phyloP scores from a whole-genome alignment of 805 yeast genomes.

The Hanseniaspora valbyensis region DNA sequence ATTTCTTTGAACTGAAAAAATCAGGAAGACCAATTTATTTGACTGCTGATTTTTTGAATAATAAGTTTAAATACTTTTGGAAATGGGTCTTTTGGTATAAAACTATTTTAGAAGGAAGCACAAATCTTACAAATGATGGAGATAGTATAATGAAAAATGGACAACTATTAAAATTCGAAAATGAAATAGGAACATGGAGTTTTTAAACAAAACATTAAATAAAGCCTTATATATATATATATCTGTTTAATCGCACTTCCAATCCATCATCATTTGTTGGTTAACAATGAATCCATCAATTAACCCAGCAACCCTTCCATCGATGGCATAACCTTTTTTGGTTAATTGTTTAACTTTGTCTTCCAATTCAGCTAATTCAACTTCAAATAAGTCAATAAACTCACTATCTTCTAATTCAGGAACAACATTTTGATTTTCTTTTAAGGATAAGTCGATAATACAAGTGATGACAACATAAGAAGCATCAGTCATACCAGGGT shows the following conservation, averaged over 20 bases:
- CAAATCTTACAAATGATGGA: slow-evolving; percentile 18
- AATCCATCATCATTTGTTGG: slow-evolving; percentile 13
- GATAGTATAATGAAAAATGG: slow-evolving; percentile 21
- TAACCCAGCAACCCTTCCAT: slow-evolving; percentile 51
- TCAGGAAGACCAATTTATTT: not conserved
- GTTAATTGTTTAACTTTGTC: slow-evolving; percentile 42
- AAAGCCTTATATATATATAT: slow-evolving; percentile 1
- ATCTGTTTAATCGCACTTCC: slow-evolving; percentile 10
- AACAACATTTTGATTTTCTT: slow-evolving; percentile 55
- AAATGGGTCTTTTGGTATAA: slow-evolving; percentile 28
- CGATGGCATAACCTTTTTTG: slow-evolving; percentile 62
- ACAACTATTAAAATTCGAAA: slow-evolving; percentile 10
- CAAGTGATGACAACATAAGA: slow-evolving; percentile 70
- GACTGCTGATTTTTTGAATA: slow-evolving; percentile 1
- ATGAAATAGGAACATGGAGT: slow-evolving; percentile 13
- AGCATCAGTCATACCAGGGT: slow-evolving; percentile 87
- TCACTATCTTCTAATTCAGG: slow-evolving; percentile 81
- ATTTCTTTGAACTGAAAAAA: slow-evolving; percentile 9
- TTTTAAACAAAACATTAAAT: not conserved
- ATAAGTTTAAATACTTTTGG: slow-evolving; percentile 20
- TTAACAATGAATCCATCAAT: slow-evolving; percentile 7
- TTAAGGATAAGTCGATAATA: slow-evolving; percentile 57
- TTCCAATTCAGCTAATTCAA: slow-evolving; percentile 51
- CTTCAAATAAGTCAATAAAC: slow-evolving; percentile 77
- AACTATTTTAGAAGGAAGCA: slow-evolving; percentile 26